Evolutionary conservation across 1,284 basidiomycete genomes (phyloP).

Genomic region (Sporisorium reilianum): DNA sequence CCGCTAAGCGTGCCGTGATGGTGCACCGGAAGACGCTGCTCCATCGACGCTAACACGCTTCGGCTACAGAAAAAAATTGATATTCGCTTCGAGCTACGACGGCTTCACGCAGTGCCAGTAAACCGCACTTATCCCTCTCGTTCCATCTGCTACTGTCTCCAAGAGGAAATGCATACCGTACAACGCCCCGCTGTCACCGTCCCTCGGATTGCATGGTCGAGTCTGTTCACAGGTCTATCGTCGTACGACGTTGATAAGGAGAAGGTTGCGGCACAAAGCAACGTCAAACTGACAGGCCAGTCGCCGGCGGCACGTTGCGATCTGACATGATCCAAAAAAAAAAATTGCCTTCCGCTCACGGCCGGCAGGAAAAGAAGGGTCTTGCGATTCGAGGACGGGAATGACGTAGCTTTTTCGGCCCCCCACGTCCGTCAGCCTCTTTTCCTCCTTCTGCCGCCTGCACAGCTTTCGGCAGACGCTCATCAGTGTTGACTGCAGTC

Average conservation of each 20-base stretch:
- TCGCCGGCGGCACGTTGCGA: conserved; percentile 6
- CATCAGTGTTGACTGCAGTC: too few species aligned
- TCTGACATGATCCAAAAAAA: background rate
- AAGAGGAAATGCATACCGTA: background rate
- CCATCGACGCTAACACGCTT: conserved; percentile 25
- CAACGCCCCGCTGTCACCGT: background rate
- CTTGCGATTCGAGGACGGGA: background rate
- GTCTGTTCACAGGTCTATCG: too few species aligned
- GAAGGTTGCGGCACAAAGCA: too few species aligned
- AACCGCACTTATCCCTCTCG: background rate
- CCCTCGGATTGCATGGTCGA: background rate
- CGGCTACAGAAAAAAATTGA: conserved; percentile 9
- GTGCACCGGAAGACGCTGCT: conserved; percentile 21
- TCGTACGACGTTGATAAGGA: too few species aligned
- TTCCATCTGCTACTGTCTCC: background rate
- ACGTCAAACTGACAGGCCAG: too few species aligned
- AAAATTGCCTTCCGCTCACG: background rate
- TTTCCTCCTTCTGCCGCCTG: background rate
- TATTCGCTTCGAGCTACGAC: conserved; percentile 21
- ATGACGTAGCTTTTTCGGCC: conserved; percentile 4
- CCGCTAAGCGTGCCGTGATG: background rate
- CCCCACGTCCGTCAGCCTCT: background rate
- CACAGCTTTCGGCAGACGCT: background rate
- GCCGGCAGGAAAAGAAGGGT: background rate
- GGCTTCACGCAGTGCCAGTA: conserved; percentile 30